Conservation (phyloP, 768 basidiomycete genomes). For the Calocybe indica region DNA sequence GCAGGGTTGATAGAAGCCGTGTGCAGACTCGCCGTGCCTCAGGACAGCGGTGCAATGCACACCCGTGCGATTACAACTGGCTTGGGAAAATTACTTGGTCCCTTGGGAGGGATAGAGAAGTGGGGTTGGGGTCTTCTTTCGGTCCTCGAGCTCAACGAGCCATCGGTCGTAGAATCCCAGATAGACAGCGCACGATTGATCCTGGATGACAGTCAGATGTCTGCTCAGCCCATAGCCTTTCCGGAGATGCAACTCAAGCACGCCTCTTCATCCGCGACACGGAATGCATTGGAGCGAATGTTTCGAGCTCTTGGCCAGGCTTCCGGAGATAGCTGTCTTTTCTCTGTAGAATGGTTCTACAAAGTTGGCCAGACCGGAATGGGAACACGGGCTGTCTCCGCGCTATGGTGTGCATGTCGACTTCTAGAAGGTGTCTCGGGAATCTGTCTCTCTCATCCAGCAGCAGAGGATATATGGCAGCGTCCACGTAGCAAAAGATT, state of each 20-base stretch:
- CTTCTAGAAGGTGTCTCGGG: slow-evolving; percentile 68
- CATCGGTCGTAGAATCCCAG: slow-evolving; percentile 39
- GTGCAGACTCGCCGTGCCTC: slow-evolving; percentile 40
- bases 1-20: slow-evolving; percentile 67
- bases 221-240: slow-evolving; percentile 36
- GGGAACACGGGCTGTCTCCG: slow-evolving; percentile 49
- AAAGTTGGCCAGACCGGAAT: slow-evolving; percentile 42
- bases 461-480: slow-evolving; percentile 16
- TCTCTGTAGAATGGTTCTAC: slow-evolving; percentile 80
- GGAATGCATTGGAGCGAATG: slow-evolving; percentile 59
- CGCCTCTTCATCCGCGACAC: slow-evolving; percentile 43
- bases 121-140: slow-evolving; percentile 89
- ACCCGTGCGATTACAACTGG: slow-evolving; percentile 40
- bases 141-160: slow-evolving; percentile 69
- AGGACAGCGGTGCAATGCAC: slow-evolving; percentile 9
- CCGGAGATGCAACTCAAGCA: slow-evolving; percentile 57
- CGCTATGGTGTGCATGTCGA: slow-evolving; percentile 79
- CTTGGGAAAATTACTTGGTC: slow-evolving; percentile 67
- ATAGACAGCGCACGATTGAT: slow-evolving; percentile 47
- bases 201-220: slow-evolving; percentile 45
- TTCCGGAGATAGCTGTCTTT: slow-evolving; percentile 63
- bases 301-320: slow-evolving; percentile 67
- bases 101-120: slow-evolving; percentile 78
- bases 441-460: slow-evolving; percentile 33
- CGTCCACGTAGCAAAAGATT: slow-evolving; percentile 41